Evolutionary conservation across 805 yeast genomes (phyloP).

Genomic region (Saccharomycopsis lassenensis): DNA sequence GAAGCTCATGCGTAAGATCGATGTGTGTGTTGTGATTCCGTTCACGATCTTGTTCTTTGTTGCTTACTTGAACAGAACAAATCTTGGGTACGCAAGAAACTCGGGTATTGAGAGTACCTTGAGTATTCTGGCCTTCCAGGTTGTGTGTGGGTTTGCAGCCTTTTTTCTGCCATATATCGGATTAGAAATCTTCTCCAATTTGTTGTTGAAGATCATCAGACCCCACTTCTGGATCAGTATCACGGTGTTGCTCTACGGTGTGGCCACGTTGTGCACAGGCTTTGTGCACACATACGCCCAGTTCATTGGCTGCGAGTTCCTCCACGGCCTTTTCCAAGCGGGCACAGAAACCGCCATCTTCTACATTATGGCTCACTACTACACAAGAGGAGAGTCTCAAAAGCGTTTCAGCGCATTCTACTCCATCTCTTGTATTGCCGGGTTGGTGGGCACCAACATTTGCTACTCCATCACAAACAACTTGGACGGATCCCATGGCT

Average conservation of each 20-base stretch:
- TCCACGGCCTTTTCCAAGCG: constrained; percentile 59
- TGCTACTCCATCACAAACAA: constrained; percentile 47
- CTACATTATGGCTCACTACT: constrained; percentile 57
- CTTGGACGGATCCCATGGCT: constrained; percentile 27
- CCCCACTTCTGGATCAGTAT: constrained; percentile 57
- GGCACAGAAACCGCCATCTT: constrained; percentile 70
- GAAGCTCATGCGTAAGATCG: constrained; percentile 50
- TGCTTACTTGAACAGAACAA: constrained; percentile 65
- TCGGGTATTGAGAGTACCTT: constrained; percentile 50
- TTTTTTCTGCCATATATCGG: constrained; percentile 61
- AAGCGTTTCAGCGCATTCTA: constrained; percentile 56
- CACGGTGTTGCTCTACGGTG: constrained; percentile 52
- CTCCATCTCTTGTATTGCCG: constrained; percentile 59
- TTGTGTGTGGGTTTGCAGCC: constrained; percentile 52
- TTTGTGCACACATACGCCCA: constrained; percentile 47
- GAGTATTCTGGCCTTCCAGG: constrained; percentile 45
- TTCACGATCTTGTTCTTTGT: constrained; percentile 57
- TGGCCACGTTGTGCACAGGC: constrained; percentile 54
- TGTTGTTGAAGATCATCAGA: constrained; percentile 41
- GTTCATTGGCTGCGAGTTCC: constrained; percentile 50
- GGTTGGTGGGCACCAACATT: constrained; percentile 66
- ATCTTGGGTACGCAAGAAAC: constrained; percentile 60
- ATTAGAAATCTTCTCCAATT: constrained; percentile 59
- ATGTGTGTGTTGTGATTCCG: constrained; percentile 56
- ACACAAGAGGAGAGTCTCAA: constrained; percentile 55